Conservation (phyloP, 1,284 basidiomycete genomes). For the Veloporphyrellus conicus region DNA sequence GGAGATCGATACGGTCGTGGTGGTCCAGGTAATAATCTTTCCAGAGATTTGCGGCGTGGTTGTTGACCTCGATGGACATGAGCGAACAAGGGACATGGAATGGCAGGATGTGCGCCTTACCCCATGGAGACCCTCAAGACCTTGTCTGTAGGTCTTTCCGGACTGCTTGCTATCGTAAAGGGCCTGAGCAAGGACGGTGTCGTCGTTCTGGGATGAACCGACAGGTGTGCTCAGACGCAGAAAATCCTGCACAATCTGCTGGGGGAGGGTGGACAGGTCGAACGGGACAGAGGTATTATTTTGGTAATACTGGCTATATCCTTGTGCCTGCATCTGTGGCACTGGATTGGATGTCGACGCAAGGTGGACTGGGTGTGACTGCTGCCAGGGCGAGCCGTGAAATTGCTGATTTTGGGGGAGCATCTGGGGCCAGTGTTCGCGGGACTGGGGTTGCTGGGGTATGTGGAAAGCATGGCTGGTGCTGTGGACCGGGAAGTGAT, state of each 20-base stretch:
- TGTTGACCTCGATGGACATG: conserved; percentile 38
- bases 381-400: conserved; percentile 23
- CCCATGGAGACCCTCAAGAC: conserved; percentile 41
- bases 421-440: conserved; percentile 13
- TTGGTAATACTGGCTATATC: conserved; percentile 24
- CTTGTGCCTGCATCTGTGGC: conserved; percentile 21
- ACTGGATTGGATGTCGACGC: conserved; percentile 10
- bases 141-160: conserved; percentile 40
- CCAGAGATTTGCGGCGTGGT: conserved; percentile 51
- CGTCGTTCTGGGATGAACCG: conserved; percentile 46
- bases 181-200: conserved; percentile 49
- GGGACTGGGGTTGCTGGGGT: conserved; percentile 16
- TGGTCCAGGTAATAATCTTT: conserved; percentile 72
- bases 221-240: conserved; percentile 53
- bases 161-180: conserved; percentile 33
- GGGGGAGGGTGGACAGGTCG: conserved; percentile 39
- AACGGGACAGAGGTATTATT: conserved; percentile 11
- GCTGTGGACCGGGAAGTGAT: background rate
- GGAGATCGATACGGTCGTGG: conserved; percentile 50
- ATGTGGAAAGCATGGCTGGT: conserved; percentile 10
- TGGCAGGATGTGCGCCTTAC: conserved; percentile 26
- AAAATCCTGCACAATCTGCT: conserved; percentile 52
- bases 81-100: conserved; percentile 1
- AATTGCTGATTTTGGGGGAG: conserved; percentile 23
- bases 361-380: conserved; percentile 20